Evolutionary conservation across 176 grass and related monocot species (phyloP), one percentile per base, ranked within the genome.

Genomic region (Microstegium vimineum): DNA sequence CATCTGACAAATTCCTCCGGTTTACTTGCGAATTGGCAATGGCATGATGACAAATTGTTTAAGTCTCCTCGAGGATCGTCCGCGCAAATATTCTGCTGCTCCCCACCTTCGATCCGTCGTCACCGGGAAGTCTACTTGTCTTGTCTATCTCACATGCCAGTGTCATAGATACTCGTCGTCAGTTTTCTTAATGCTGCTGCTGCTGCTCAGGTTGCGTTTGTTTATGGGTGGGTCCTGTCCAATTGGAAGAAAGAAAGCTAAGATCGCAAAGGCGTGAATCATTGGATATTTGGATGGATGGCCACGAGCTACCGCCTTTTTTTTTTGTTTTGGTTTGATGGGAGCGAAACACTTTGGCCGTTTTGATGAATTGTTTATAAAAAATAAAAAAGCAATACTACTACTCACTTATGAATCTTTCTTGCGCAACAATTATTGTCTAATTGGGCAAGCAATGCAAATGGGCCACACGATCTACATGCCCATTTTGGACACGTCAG

Each of bases 51-150:
- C 18, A 37, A 17, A 38, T 84, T 75, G 30, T 88, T n/a, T 88
- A 88, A 84, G 45, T 20, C 22, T 23, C 62, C 76, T 36, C 82
- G 71, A 81, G 87, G 87, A 71, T 73, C 82, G 69, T 60, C 64
- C 54, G 79, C 80, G 2, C 81, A 89, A 54, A 85, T 89, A 89
- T 71, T 89, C 76, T 89, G 47, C 63, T 17, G 51, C 18, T 56
- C 51, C 51, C 7, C 20, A 10, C 20, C 51, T n/a, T 52, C 49
- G 49, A 52, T 22, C 49, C 49, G 49, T 52, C 51, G 51, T 56
- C 51, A 56, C 51, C 20, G 18, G 49, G 0, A 22, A 54, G 8
- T 52, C 49, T 47, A n/a, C n/a, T n/a, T n/a, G n/a, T 52, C 6
- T 52, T 8, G 51, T n/a, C 51, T 54, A 54, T 54, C 51, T 54